Base-by-base conservation (phyloP, 768 basidiomycete genomes). In the Lactarius indigo region DNA sequence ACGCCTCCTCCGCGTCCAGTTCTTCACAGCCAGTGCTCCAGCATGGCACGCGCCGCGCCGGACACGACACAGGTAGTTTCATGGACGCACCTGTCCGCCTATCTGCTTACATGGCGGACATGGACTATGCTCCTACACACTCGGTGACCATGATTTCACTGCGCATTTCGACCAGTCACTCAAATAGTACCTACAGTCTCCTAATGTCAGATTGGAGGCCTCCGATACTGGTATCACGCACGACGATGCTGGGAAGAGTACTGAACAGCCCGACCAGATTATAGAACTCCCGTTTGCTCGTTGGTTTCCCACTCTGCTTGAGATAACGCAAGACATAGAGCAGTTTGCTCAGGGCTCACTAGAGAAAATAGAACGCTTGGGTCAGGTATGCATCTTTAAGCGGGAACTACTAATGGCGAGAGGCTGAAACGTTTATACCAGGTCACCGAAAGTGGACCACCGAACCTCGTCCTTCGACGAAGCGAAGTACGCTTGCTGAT, bases 401-500 rank as follows among this genome's bases (percentile, higher is more conserved):
- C 23, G 8, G 1, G 18, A 28, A 12, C 12, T 35, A 50, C 26
- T 58, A 44, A 17, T 23, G 47, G 13, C 10, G n/a, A n/a, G 26
- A 50, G 12, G 13, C 47, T 62, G 28, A 52, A 20, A 12, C 15
- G 18, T 55, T 23, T n/a, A 26, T 37, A 23, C 28, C 39, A 31
- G 37, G 35, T 31, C 7, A 0, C 41, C 39, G 20, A 67, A 62
- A 59, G 52, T n/a, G 41, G 55, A 12, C n/a, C 60, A 33, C n/a
- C 28, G 20, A 39, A 50, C 28, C 15, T 23, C 31, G 20, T 58
- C 20, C 50, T 54, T 59, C 61, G 66, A 39, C 66, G 66, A 31
- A 55, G 23, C 33, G 57, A 9, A 20, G 33, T 59, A 50, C 66
- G 57, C 57, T 39, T 67, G 26, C 62, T 67, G 56, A 63, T 67